Base-by-base conservation (phyloP, 495 filamentous ascomycete species). In the Poronia punctata region DNA sequence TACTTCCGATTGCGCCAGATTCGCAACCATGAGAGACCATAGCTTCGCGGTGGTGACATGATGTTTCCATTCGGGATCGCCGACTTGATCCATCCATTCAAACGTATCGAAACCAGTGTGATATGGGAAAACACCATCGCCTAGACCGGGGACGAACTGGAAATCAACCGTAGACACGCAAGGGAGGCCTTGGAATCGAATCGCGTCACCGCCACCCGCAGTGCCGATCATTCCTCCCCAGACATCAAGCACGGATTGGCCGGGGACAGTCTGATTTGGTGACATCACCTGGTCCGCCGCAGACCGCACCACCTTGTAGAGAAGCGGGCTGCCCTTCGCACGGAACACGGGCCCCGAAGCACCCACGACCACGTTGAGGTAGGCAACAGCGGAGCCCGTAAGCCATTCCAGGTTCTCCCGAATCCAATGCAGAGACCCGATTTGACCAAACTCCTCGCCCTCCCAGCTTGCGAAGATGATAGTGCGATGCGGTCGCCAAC, bases 21-120 rank as follows among this genome's bases (percentile, higher is more conserved):
- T 83, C 14, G 87, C 70, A 27, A 84, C 72, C 12, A 92, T 65
- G 10, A 94, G 61, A 1, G 71, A 74, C 73, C 78, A 81, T 43
- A 90, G 66, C 47, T 88, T 72, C 4, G 83, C 83, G 18, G 87
- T 69, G 3, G 76, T 59, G 33, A 71, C 72, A 60, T 92, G 87
- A 45, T 86, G 82, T 21, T 70, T 64, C 52, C 89, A 89, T n/a
- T 72, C 77, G 0, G 84, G 82, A 54, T 94, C 87, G 2, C 80
- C 81, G 51, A 76, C 81, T 24, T 66, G 73, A 15, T 70, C 61
- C 77, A 90, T 83, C 82, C 83, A 89, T 40, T 86, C 75, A 49
- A 75, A 86, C 34, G 74, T 84, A 60, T 93, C 87, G 58, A 88
- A 88, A 65, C 86, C 90, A 45, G 77, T 83, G 53, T 87, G 79